phyloP scores from a whole-genome alignment of 23 red algal genomes.

The Cyanidioschyzon merolae region DNA sequence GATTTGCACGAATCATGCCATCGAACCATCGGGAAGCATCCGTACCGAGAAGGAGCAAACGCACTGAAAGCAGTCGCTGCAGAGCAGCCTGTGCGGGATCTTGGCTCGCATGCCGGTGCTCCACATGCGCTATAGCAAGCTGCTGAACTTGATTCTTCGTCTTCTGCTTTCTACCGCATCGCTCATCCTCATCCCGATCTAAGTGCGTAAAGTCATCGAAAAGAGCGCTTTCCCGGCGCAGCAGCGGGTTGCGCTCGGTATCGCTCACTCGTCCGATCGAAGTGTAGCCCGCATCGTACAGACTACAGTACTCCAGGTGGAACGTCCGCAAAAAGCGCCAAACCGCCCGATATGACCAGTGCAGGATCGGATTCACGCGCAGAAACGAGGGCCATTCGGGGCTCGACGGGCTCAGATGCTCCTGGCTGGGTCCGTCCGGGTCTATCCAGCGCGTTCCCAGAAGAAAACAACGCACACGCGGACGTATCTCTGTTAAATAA shows the following conservation, averaged over 20 bases:
- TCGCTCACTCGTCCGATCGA: conserved; percentile 56
- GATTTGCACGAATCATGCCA: not conserved
- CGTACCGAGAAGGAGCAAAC: not conserved
- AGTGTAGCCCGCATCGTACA: conserved; percentile 91
- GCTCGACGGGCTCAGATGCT: conserved; percentile 63
- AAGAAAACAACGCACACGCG: conserved; percentile 46
- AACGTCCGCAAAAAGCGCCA: conserved; percentile 74
- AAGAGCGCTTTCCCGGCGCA: not conserved
- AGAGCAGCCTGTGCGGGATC: not conserved
- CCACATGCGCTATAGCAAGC: not conserved
- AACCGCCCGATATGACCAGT: conserved; percentile 73
- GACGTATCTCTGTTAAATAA: conserved; percentile 21
- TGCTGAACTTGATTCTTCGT: not conserved
- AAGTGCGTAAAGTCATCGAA: conserved; percentile 11
- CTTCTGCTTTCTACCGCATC: not conserved
- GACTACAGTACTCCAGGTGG: conserved; percentile 47
- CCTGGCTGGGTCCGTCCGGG: conserved; percentile 57
- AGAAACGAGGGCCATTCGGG: conserved; percentile 73
- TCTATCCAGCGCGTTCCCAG: conserved; percentile 74
- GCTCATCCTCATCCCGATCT: conserved; percentile 9
- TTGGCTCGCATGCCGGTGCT: not conserved
- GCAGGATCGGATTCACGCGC: conserved; percentile 89
- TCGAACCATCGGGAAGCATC: not conserved
- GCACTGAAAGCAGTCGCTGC: not conserved
- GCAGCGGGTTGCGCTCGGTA: conserved; percentile 28